These are phyloP conservation scores for Eutypella sp. DNA, from an alignment of 2,329 filamentous ascomycete species.

Conservation along the genomic window DNA sequence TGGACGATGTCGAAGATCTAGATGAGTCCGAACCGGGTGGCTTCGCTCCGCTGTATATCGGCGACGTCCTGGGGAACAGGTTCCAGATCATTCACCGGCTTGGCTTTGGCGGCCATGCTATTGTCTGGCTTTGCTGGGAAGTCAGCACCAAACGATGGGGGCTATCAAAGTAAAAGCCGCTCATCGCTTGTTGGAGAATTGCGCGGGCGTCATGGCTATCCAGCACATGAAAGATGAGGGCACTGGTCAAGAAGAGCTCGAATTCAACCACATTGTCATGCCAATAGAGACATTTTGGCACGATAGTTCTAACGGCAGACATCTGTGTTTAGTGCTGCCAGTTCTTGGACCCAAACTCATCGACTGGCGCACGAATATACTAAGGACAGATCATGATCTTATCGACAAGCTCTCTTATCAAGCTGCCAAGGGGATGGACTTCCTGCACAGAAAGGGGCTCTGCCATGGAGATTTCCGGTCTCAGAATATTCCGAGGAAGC, in stretches of 20 bases:
- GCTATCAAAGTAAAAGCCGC: background rate
- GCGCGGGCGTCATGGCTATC: background rate
- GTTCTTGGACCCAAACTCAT: background rate
- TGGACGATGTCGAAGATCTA: background rate
- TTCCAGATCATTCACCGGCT: background rate
- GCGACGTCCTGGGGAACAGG: background rate
- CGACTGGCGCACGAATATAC: background rate
- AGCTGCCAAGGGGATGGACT: background rate
- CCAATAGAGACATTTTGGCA: constrained; percentile 1
- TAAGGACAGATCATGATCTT: background rate
- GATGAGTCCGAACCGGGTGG: background rate
- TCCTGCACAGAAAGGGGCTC: background rate
- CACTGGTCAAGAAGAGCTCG: background rate
- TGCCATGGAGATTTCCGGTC: constrained; percentile 1
- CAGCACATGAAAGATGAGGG: background rate
- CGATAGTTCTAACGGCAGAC: background rate
- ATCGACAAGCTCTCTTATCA: background rate
- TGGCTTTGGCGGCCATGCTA: background rate
- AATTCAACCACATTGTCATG: background rate
- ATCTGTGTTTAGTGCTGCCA: constrained; percentile 1
- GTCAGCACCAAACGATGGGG: background rate
- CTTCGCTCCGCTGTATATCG: background rate
- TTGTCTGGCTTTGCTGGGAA: background rate
- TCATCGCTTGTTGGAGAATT: background rate
- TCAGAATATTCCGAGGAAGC: background rate